Evolutionary conservation across 768 basidiomycete species (phyloP).

Genomic region (Cystobasidiopsis lactophilus): DNA sequence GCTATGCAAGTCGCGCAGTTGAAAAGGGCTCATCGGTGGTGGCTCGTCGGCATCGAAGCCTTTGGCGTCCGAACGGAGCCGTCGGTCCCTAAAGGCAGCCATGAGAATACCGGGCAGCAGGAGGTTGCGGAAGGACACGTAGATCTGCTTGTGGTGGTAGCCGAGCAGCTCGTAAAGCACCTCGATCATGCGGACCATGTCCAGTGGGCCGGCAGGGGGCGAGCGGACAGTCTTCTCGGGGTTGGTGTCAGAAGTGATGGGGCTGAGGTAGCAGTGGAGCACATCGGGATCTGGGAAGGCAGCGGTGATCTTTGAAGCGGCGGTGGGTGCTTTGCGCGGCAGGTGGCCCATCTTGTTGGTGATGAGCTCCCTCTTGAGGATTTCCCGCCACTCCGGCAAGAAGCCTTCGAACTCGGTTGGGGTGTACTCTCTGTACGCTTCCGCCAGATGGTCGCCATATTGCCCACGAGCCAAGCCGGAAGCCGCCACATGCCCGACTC

Average conservation of each 20-base stretch:
- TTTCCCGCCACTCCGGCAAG: not conserved
- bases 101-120: too few species aligned
- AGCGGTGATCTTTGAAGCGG: constrained; percentile 4
- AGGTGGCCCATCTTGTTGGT: not conserved
- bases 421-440: not conserved
- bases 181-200: too few species aligned
- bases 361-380: not conserved
- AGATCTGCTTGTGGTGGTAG: too few species aligned
- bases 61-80: too few species aligned
- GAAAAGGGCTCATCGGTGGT: not conserved
- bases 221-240: too few species aligned
- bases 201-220: too few species aligned
- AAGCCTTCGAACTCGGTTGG: not conserved
- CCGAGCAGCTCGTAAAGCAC: too few species aligned
- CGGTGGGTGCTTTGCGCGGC: not conserved
- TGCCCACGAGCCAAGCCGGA: constrained; percentile 3
- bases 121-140: too few species aligned
- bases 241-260: too few species aligned
- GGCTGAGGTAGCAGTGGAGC: not conserved
- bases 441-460: constrained; percentile 1
- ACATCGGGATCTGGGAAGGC: constrained; percentile 2
- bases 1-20: not conserved
- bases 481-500: constrained; percentile 2
- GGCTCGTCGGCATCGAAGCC: too few species aligned
- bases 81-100: too few species aligned